A percentile compares a stretch with the other conserved stretches of the same genome.
Evolutionary conservation across 305 asterid genomes (phyloP).

Genomic region (Rubia tinctorum): DNA sequence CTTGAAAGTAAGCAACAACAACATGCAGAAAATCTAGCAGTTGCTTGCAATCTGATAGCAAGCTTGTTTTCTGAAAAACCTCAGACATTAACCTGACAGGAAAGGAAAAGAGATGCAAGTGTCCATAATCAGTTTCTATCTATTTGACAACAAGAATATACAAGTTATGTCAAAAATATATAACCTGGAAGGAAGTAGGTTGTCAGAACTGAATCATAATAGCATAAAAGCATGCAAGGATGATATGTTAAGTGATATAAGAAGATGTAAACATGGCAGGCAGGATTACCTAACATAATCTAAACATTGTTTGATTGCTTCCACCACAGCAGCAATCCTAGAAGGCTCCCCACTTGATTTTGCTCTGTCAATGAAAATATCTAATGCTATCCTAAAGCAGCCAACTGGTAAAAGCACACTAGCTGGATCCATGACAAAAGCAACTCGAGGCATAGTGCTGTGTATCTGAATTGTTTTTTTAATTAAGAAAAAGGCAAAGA

Average conservation of each 20-base stretch:
- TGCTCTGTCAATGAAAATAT: constrained; percentile 37
- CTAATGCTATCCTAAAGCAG: constrained; percentile 45
- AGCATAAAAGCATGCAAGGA: neutral
- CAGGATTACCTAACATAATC: constrained; percentile 55
- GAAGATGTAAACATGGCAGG: neutral
- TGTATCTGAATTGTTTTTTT: constrained; percentile 46
- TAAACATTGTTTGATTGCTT: constrained; percentile 60
- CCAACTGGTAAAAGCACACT: constrained; percentile 54
- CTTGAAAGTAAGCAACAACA: constrained; percentile 55
- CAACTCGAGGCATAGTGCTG: constrained; percentile 36
- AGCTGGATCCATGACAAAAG: constrained; percentile 48
- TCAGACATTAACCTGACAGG: constrained; percentile 58
- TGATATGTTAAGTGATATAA: neutral
- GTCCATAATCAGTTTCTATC: neutral
- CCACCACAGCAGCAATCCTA: constrained; percentile 34
- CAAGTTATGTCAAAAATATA: neutral
- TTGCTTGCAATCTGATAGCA: constrained; percentile 48
- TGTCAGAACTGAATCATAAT: too few species aligned
- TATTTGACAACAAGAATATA: constrained; percentile 10
- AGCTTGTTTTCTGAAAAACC: constrained; percentile 45
- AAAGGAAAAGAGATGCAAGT: constrained; percentile 14
- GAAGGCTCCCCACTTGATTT: constrained; percentile 26
- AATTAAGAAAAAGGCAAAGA: constrained; percentile 1
- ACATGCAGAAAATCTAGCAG: constrained; percentile 62
- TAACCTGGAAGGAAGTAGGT: neutral